Percentiles rank a stretch among this genome's conserved stretches.
These are phyloP conservation scores for Colletotrichum gigasporum DNA, from an alignment of 2,329 filamentous ascomycete genomes.

Conservation along the genomic window DNA sequence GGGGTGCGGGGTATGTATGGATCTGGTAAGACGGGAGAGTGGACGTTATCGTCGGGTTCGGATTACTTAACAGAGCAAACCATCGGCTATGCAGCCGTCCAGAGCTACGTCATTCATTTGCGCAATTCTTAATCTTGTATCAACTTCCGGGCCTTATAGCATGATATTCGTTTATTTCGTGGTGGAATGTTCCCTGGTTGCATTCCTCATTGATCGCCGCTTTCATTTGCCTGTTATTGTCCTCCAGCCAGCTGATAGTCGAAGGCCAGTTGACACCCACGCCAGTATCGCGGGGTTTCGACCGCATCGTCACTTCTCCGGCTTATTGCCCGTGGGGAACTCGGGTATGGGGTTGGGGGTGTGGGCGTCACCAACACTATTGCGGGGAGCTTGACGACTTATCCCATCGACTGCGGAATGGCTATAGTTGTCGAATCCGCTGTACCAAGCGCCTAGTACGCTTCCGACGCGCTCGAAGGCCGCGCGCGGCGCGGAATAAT, in stretches of 20 bases:
- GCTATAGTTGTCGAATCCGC: too few relatives aligned
- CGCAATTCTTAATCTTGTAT: too few relatives aligned
- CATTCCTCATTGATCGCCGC: not conserved
- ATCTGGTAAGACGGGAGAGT: not conserved
- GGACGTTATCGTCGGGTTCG: not conserved
- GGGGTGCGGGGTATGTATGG: constrained; percentile 4
- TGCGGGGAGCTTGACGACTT: not conserved
- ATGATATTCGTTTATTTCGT: not conserved
- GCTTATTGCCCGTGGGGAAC: constrained; percentile 23
- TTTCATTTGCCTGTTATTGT: not conserved
- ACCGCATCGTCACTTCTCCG: constrained; percentile 10
- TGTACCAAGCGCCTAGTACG: too few relatives aligned
- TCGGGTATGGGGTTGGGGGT: constrained; percentile 2
- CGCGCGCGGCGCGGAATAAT: too few relatives aligned
- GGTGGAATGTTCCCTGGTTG: too few relatives aligned
- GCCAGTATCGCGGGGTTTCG: constrained; percentile 16
- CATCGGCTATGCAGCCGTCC: not conserved
- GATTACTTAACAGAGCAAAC: not conserved
- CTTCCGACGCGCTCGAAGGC: too few relatives aligned
- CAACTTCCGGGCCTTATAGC: too few relatives aligned
- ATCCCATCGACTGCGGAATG: too few relatives aligned
- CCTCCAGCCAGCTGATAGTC: not conserved
- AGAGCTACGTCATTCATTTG: too few relatives aligned
- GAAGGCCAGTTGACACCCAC: not conserved
- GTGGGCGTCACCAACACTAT: not conserved